These are phyloP conservation scores for Candida nitratophila DNA, from an alignment of 805 yeast genomes.

Conservation along the genomic window DNA sequence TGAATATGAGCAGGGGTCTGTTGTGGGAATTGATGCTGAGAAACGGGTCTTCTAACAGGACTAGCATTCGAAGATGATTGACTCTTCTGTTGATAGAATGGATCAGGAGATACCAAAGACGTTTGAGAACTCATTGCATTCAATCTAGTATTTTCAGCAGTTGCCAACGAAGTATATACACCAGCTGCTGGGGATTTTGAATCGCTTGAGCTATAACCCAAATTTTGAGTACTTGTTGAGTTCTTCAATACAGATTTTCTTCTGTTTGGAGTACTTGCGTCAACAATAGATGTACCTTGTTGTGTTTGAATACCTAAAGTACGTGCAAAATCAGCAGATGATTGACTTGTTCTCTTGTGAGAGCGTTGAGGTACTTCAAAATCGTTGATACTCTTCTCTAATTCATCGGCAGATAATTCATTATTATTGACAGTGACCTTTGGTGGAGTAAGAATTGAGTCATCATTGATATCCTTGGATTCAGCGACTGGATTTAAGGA, in stretches of 20 bases:
- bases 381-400: conserved; percentile 2
- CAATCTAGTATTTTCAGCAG: conserved; percentile 73
- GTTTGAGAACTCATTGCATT: conserved; percentile 51
- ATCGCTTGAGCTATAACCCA: background rate
- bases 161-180: conserved; percentile 61
- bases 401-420: background rate
- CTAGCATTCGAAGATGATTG: conserved; percentile 3
- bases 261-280: conserved; percentile 13
- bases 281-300: conserved; percentile 10
- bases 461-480: too few species aligned
- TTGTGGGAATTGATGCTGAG: background rate
- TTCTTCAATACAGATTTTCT: conserved; percentile 45
- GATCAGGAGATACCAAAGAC: conserved; percentile 17
- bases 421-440: background rate
- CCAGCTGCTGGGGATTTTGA: conserved; percentile 39
- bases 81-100: conserved; percentile 1
- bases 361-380: conserved; percentile 27
- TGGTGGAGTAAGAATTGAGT: too few species aligned
- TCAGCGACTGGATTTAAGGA: too few species aligned
- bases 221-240: conserved; percentile 6
- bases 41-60: conserved; percentile 1
- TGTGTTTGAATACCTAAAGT: background rate
- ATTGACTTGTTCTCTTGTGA: conserved; percentile 13
- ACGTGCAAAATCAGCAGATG: background rate
- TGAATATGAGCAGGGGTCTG: conserved; percentile 1